phyloP scores from a whole-genome alignment of 768 basidiomycete genomes.

The Pleurotus ostreatus region DNA sequence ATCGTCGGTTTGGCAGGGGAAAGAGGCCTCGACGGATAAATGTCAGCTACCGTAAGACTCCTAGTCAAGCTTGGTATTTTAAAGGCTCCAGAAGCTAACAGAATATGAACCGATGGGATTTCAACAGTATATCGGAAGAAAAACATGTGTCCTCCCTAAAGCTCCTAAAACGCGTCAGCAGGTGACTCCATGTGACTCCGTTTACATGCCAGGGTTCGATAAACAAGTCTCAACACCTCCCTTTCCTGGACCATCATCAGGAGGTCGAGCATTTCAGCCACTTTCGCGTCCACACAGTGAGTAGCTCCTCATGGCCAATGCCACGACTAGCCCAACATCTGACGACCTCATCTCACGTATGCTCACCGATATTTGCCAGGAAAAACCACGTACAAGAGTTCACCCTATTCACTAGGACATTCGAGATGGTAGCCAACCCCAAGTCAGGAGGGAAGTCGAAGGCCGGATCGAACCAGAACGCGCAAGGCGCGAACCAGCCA shows the following conservation, averaged over 20 bases:
- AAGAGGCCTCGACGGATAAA: no score
- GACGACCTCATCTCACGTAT: no score
- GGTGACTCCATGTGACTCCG: conserved; percentile 4
- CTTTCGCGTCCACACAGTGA: conserved; percentile 10
- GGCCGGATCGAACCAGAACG: conserved; percentile 37
- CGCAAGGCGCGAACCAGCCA: conserved; percentile 30
- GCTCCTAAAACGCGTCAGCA: background rate
- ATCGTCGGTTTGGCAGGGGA: no score
- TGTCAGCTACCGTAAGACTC: no score
- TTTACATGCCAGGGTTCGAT: background rate
- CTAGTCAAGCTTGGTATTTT: no score
- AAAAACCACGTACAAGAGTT: background rate
- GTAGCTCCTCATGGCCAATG: background rate
- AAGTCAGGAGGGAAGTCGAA: conserved; percentile 65
- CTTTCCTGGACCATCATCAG: conserved; percentile 10
- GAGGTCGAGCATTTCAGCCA: conserved; percentile 4
- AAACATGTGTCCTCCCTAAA: background rate
- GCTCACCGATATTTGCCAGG: background rate
- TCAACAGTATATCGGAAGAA: background rate
- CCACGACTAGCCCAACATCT: no score
- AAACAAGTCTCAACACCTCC: conserved; percentile 6
- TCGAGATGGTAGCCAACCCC: conserved; percentile 41
- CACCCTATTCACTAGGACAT: background rate
- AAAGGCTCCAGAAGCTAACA: no score
- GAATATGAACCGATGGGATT: no score